Evolutionary conservation across 345 rosid genomes (phyloP).

Genomic region (Hypericum androsaemum): DNA sequence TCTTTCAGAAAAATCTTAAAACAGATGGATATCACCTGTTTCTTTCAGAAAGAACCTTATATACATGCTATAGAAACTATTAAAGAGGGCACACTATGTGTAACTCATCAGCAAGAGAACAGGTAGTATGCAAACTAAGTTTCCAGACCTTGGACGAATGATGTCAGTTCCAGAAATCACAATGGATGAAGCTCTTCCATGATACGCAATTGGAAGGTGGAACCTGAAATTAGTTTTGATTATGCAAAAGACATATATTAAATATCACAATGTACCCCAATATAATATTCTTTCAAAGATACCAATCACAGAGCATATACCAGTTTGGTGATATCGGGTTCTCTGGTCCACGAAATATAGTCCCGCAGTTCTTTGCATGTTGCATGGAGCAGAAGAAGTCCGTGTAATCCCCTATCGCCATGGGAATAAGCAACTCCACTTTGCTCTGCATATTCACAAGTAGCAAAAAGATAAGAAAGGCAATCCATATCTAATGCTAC

Average conservation of each 20-base stretch:
- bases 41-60: too few species aligned
- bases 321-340: slow-evolving; percentile 66
- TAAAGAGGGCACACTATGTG: too few species aligned
- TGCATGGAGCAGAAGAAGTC: slow-evolving; percentile 93
- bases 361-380: slow-evolving; percentile 89
- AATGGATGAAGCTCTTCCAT: slow-evolving; percentile 89
- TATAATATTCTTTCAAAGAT: background rate
- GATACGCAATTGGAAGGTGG: slow-evolving; percentile 93
- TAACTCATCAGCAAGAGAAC: too few species aligned
- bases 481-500: background rate
- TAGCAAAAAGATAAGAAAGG: slow-evolving; percentile 6
- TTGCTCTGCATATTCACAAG: slow-evolving; percentile 33
- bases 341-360: slow-evolving; percentile 80
- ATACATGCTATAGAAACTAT: too few species aligned
- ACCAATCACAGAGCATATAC: slow-evolving; percentile 26
- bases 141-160: slow-evolving; percentile 59
- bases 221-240: slow-evolving; percentile 42
- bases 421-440: slow-evolving; percentile 83
- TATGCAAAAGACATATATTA: slow-evolving; percentile 5
- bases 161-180: slow-evolving; percentile 86
- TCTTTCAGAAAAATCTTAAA: too few species aligned
- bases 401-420: slow-evolving; percentile 82
- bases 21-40: too few species aligned
- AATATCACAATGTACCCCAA: slow-evolving; percentile 2
- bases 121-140: background rate